Percentiles rank a stretch among this genome's conserved stretches.
phyloP scores from a whole-genome alignment of 1,139 yeast species.

The Tardiomyces depauwii region DNA sequence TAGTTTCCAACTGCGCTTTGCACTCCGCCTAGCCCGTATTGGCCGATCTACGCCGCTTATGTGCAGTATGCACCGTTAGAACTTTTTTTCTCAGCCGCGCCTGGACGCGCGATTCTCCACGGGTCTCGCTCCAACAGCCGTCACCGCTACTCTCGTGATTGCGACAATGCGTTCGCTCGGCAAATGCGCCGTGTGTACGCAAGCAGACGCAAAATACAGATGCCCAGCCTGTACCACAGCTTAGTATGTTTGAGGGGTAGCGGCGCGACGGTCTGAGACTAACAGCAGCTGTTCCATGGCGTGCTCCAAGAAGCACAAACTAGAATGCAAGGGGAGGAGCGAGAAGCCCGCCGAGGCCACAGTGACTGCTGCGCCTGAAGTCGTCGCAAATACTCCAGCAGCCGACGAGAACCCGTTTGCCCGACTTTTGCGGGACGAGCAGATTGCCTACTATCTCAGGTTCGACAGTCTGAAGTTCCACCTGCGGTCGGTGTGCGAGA shows the following conservation, averaged over 20 bases:
- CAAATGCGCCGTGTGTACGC: neutral
- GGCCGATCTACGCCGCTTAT: too few relatives aligned
- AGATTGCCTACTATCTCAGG: conserved; percentile 33
- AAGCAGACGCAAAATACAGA: conserved; percentile 36
- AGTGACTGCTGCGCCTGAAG: neutral
- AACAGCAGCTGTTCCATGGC: conserved; percentile 34
- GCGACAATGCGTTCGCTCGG: neutral
- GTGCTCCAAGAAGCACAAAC: conserved; percentile 42
- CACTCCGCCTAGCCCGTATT: too few relatives aligned
- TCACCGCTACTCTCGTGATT: too few relatives aligned
- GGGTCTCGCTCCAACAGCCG: too few relatives aligned
- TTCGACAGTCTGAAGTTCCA: conserved; percentile 45
- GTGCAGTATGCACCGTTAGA: neutral
- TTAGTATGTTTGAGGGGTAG: conserved; percentile 16
- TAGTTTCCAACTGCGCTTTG: too few relatives aligned
- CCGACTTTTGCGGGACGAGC: conserved; percentile 27
- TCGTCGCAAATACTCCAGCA: neutral
- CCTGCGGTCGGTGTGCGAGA: conserved; percentile 35
- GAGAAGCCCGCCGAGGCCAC: neutral
- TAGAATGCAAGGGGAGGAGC: conserved; percentile 14
- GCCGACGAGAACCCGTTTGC: conserved; percentile 7
- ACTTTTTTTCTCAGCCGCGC: neutral
- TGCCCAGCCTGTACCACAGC: conserved; percentile 45
- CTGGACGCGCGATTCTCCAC: too few relatives aligned
- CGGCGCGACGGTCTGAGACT: neutral